A percentile compares a stretch with the other conserved stretches of the same genome.
Conservation (phyloP, 345 rosid species). For the Syzygium jambos region DNA sequence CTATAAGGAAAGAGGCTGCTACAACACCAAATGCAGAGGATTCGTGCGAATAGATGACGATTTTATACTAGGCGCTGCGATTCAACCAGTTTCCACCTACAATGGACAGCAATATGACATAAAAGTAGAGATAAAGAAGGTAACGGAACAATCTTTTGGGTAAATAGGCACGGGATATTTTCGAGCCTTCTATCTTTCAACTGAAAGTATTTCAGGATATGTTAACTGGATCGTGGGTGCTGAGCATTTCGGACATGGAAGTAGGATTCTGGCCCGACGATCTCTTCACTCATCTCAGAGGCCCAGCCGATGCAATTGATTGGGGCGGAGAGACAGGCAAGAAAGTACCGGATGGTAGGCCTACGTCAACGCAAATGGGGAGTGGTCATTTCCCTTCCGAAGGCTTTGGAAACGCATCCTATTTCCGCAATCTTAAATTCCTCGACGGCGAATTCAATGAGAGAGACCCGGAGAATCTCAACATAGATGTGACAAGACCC, state of each 20-base stretch:
- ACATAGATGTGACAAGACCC: rapidly evolving
- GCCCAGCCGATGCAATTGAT: too few species aligned
- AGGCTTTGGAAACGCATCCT: not conserved
- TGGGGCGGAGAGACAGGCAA: too few species aligned
- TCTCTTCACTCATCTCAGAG: too few species aligned
- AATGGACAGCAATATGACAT: slow-evolving; percentile 2
- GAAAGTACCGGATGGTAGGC: too few species aligned
- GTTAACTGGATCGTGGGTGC: not conserved
- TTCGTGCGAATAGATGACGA: slow-evolving; percentile 2
- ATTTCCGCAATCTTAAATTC: not conserved
- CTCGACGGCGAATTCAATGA: rapidly evolving
- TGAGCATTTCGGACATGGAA: rapidly evolving
- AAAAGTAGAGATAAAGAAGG: not conserved
- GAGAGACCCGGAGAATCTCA: not conserved
- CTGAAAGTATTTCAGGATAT: not conserved
- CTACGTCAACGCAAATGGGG: not conserved
- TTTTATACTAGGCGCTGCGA: not conserved
- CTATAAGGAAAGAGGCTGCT: not conserved
- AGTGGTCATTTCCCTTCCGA: not conserved
- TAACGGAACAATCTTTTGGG: not conserved
- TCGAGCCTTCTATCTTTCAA: not conserved
- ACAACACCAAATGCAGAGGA: rapidly evolving
- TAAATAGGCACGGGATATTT: not conserved
- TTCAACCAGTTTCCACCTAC: slow-evolving; percentile 5
- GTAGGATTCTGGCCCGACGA: not conserved